Conservation (phyloP, 805 yeast species). For the Peterozyma xylosa region DNA sequence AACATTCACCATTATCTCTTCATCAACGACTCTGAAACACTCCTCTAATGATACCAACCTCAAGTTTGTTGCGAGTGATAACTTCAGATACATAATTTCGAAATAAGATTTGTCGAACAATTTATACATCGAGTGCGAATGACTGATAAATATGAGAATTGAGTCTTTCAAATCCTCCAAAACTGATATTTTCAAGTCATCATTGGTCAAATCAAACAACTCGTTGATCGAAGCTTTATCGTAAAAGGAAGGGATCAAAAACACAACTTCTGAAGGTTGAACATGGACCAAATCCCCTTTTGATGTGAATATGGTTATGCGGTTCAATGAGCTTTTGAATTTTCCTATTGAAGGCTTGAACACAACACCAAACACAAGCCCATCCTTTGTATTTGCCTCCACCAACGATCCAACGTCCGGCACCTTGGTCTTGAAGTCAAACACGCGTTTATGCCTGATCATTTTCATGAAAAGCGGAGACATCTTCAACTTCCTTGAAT, state of each 20-base stretch:
- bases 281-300: slow-evolving; percentile 24
- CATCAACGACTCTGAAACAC: no score
- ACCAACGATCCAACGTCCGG: slow-evolving; percentile 29
- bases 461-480: no score
- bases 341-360: slow-evolving; percentile 21
- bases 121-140: background rate
- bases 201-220: background rate
- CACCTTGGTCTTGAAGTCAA: background rate
- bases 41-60: no score
- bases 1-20: no score
- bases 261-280: slow-evolving; percentile 21
- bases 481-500: no score
- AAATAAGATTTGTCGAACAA: background rate
- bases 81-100: background rate
- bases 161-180: slow-evolving; percentile 2
- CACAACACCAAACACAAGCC: slow-evolving; percentile 28
- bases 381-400: slow-evolving; percentile 21
- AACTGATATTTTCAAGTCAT: background rate
- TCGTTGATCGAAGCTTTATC: slow-evolving; percentile 2
- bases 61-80: no score
- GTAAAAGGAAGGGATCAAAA: slow-evolving; percentile 22
- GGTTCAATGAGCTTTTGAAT: slow-evolving; percentile 24
- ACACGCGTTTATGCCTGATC: no score
- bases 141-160: background rate
- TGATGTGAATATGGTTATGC: slow-evolving; percentile 22